These are phyloP conservation scores for Tephrocybe sp. DNA, from an alignment of 768 basidiomycete species.

Conservation along the genomic window DNA sequence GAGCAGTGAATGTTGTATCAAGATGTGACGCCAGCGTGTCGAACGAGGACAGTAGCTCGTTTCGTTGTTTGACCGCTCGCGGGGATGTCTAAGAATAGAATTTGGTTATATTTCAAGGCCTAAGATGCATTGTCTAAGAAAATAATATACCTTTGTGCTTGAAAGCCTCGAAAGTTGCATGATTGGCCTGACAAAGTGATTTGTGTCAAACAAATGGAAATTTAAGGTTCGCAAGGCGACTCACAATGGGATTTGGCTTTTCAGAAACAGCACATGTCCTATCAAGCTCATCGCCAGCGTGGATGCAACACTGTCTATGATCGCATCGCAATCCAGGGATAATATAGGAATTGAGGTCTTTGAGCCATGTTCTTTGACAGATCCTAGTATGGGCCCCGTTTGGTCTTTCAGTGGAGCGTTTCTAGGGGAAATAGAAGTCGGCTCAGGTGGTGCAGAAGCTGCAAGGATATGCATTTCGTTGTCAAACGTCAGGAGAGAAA, in stretches of 20 bases:
- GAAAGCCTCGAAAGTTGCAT: constrained; percentile 62
- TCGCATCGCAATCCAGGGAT: constrained; percentile 46
- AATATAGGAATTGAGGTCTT: constrained; percentile 35
- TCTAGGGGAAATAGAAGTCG: too few relatives aligned
- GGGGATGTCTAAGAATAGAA: constrained; percentile 34
- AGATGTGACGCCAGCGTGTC: constrained; percentile 76
- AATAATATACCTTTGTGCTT: constrained; percentile 43
- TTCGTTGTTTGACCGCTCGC: constrained; percentile 56
- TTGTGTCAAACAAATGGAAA: not conserved
- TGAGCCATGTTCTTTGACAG: not conserved
- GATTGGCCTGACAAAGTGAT: constrained; percentile 48
- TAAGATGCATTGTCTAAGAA: too few relatives aligned
- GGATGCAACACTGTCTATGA: constrained; percentile 63
- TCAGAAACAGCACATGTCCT: constrained; percentile 73
- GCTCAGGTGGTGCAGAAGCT: not conserved
- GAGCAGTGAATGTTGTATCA: constrained; percentile 68
- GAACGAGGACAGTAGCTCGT: constrained; percentile 62
- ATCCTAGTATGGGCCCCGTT: not conserved
- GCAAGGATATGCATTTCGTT: constrained; percentile 6
- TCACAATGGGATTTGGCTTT: constrained; percentile 79
- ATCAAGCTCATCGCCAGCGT: constrained; percentile 62
- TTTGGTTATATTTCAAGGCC: not conserved
- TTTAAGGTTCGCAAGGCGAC: constrained; percentile 25
- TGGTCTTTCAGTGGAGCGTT: too few relatives aligned
- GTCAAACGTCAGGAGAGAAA: not conserved